A percentile compares a stretch with the other conserved stretches of the same genome.
phyloP scores from a whole-genome alignment of 2,329 filamentous ascomycete genomes.

The Purpureocillium lavendulum region DNA sequence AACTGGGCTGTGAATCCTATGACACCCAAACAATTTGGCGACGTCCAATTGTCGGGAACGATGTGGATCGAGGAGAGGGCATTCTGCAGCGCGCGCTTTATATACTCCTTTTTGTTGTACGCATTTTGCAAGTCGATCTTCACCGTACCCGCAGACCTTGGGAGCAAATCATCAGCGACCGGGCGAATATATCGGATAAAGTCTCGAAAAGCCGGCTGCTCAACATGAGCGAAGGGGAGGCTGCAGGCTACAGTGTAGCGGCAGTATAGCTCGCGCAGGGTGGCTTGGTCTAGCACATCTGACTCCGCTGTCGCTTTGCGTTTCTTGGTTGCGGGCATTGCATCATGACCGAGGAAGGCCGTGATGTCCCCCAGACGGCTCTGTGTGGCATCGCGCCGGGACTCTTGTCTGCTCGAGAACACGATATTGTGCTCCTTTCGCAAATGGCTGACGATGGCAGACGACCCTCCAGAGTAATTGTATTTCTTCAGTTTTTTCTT shows the following conservation, averaged over 20 bases:
- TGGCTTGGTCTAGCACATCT: not conserved
- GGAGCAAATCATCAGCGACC: constrained; percentile 1
- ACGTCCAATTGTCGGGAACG: constrained; percentile 1
- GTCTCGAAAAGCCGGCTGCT: not conserved
- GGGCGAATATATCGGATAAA: constrained; percentile 1
- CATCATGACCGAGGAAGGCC: not conserved
- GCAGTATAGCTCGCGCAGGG: constrained; percentile 2
- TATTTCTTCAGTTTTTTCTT: constrained; percentile 1
- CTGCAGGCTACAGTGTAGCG: constrained; percentile 1
- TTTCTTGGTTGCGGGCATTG: not conserved
- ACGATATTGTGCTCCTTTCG: not conserved
- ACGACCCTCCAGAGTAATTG: constrained; percentile 2
- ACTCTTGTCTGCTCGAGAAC: not conserved
- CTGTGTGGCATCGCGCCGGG: not conserved
- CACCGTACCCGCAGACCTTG: not conserved
- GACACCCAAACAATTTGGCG: constrained; percentile 2
- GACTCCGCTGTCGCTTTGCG: not conserved
- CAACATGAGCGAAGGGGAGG: constrained; percentile 1
- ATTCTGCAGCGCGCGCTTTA: constrained; percentile 3
- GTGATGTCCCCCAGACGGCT: constrained; percentile 1
- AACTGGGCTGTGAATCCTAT: constrained; percentile 6
- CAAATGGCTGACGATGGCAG: constrained; percentile 1
- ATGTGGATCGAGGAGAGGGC: constrained; percentile 2
- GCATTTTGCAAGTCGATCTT: constrained; percentile 1
- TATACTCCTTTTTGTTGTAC: constrained; percentile 1